Evolutionary conservation across 345 rosid species (phyloP), one percentile per base, ranked within the genome.

Genomic region (Firmiana major): DNA sequence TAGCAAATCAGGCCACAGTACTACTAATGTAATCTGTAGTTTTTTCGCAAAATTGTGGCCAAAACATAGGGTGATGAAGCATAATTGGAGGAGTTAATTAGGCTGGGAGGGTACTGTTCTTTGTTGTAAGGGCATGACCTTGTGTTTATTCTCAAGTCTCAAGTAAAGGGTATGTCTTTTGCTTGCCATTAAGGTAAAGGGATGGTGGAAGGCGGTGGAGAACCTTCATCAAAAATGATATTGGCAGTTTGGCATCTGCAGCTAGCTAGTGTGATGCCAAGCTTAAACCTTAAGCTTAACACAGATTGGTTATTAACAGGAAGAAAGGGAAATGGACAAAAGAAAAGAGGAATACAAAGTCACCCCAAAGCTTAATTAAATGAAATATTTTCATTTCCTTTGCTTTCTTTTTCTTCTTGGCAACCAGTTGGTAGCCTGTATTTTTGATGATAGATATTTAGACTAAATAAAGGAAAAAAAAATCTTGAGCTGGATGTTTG

Each of bases 131-230:
- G 55, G 45, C 42, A 45, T 75, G 80, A 67, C 59, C 73, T 51
- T 42, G 63, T 75, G 57, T 66, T 48, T 71, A 65, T 77, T 81
- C 71, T 75, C 79, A 45, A 24, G 60, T 81, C 77, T 83, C 80
- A 82, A 80, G 81, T 59, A 81, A 84, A 79, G 87, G 80, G 79
- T 79, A 79, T 81, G 36, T 83, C 82, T 81, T 86, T 86, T 85
- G 84, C 80, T 85, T 83, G 79, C 83, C 86, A 84, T 77, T 82
- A 62, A 28, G 82, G 84, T 78, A 85, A 88, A 85, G 86, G 58
- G 69, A 66, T 49, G 77, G 75, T 64, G 74, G 69, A 77, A 59
- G 46, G 31, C 0, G 73, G 71, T 63, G 70, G 73, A 73, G 79
- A 81, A 78, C 72, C 74, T 76, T 55, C 77, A 78, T 45, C 76